Conservation (phyloP, 345 rosid genomes). For the Pelargonium nanum region DNA sequence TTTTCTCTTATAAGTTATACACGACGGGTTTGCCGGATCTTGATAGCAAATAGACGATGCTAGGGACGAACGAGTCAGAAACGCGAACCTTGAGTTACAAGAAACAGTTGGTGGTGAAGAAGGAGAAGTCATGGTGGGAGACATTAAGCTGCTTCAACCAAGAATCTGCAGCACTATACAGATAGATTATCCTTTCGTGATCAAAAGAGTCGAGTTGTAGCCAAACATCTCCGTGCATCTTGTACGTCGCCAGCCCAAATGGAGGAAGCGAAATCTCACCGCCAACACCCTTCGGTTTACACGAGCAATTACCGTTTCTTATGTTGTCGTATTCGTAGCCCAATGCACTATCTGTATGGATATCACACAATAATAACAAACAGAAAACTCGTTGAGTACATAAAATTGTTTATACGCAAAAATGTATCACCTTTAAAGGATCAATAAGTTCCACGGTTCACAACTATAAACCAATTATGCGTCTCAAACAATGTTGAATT, state of each 20-base stretch:
- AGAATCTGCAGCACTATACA: slow-evolving; percentile 53
- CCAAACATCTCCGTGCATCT: slow-evolving; percentile 69
- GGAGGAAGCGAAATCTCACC: slow-evolving; percentile 37
- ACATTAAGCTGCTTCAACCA: slow-evolving; percentile 73
- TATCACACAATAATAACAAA: not conserved
- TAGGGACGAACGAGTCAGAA: no score
- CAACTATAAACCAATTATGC: no score
- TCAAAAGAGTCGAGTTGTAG: slow-evolving; percentile 30
- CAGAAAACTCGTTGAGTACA: no score
- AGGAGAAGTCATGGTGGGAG: slow-evolving; percentile 54
- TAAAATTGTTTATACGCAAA: no score
- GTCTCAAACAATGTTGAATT: no score
- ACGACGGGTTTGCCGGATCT: no score
- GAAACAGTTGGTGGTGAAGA: slow-evolving; percentile 27
- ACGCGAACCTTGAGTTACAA: no score
- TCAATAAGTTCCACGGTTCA: no score
- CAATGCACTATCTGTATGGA: not conserved
- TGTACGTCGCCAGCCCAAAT: slow-evolving; percentile 56
- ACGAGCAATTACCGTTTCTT: slow-evolving; percentile 2
- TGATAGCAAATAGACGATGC: no score
- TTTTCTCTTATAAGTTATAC: no score
- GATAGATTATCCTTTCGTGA: slow-evolving; percentile 28
- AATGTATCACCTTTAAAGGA: no score
- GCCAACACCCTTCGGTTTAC: slow-evolving; percentile 7
- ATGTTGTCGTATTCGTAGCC: not conserved